phyloP scores from a whole-genome alignment of 1,139 yeast species.

The Blastobotrys raffinosifermentans region DNA sequence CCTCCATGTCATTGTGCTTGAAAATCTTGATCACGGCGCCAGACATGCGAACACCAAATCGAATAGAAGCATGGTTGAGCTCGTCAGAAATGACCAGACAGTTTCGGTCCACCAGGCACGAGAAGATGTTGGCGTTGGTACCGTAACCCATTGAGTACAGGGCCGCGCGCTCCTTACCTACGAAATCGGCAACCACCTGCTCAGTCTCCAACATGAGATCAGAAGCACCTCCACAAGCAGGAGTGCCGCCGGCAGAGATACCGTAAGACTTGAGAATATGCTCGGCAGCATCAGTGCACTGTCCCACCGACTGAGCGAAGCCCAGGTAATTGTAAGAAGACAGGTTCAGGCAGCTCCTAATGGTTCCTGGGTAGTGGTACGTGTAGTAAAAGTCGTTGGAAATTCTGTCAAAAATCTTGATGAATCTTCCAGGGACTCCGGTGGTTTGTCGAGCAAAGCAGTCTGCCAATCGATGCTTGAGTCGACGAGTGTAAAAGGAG shows the following conservation, averaged over 20 bases:
- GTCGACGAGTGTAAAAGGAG: conserved; percentile 84
- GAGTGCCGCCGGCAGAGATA: conserved; percentile 70
- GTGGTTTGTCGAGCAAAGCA: conserved; percentile 93
- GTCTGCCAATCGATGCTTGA: conserved; percentile 86
- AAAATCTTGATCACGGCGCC: conserved; percentile 92
- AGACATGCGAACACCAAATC: conserved; percentile 89
- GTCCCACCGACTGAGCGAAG: conserved; percentile 92
- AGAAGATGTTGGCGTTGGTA: conserved; percentile 87
- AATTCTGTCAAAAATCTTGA: conserved; percentile 71
- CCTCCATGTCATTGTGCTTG: conserved; percentile 85
- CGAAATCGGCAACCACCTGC: conserved; percentile 68
- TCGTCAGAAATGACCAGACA: conserved; percentile 92
- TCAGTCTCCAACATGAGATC: conserved; percentile 75
- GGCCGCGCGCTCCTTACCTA: conserved; percentile 86
- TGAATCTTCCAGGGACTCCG: conserved; percentile 94
- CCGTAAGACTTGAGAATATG: conserved; percentile 62
- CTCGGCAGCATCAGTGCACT: conserved; percentile 78
- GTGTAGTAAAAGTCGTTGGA: conserved; percentile 52
- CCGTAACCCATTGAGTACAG: conserved; percentile 93
- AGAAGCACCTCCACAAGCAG: conserved; percentile 68
- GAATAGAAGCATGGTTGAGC: conserved; percentile 89
- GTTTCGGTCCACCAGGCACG: conserved; percentile 76
- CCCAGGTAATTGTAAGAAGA: conserved; percentile 93
- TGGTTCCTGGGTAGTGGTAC: conserved; percentile 67
- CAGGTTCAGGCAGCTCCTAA: conserved; percentile 73